Evolutionary conservation across 805 yeast genomes (phyloP), one percentile per base, ranked within the genome.

Genomic region (Monosporozyma servazzii): DNA sequence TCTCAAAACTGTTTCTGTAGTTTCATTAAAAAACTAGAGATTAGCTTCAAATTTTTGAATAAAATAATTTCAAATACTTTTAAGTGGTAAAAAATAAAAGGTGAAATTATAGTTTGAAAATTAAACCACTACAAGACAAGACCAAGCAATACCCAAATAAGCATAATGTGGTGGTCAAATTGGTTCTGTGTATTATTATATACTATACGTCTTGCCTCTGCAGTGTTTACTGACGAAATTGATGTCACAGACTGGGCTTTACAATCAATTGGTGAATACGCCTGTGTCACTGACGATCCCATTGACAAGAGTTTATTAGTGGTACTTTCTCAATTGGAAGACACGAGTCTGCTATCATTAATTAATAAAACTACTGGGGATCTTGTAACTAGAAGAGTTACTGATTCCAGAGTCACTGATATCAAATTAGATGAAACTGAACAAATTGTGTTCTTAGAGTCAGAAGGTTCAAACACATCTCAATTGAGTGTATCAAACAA

Each of bases 231-330:
- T 25, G 84, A 80, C 49, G 82, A 80, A 53, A 81, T 82, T 0
- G 78, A 75, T 59, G 64, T 65, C 17, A 69, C 69, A 33, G 87
- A 82, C 57, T 81, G 84, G 83, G 75, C 78, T 45, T 62, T 72
- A 8, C 69, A 68, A 30, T 74, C 72, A 48, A 63, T 77, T 29
- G 83, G 83, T 0, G 56, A 60, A 6, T 67, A 75, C 45, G 50
- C 57, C 18, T 59, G 67, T 51, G 23, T 37, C 8, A 58, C 62
- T n/a, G 23, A 57, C 1, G 53, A 52, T 15, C 58, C 53, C 45
- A 47, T 30, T 7, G 25, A 47, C n/a, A 48, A 57, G 13, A 53
- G 58, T 1, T 52, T 54, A 13, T 44, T 68, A 20, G 53, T 67
- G 18, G 51, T 71, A 6, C 44, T 71, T 3, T 63, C 72, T 2